Base-by-base conservation (phyloP, 2,329 filamentous ascomycete genomes). In the Colletotrichum echinochloae region DNA sequence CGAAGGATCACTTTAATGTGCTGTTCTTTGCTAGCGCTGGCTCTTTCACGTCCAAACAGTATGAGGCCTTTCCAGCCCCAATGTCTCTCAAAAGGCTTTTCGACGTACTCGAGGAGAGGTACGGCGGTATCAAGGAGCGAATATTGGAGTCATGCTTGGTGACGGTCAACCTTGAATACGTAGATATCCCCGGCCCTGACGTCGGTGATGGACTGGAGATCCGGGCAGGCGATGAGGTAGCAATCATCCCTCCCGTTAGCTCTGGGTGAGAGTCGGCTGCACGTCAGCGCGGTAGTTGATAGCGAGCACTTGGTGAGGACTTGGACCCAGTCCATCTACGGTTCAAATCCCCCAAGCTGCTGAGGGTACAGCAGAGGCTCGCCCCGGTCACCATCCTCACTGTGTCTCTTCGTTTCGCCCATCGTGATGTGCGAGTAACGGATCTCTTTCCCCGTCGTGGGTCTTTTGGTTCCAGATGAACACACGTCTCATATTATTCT, bases 161-260 rank as follows among this genome's bases (percentile, higher is more conserved):
- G 73, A 95, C 93, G 30, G 83, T 97, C 77, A 96, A 97, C 74
- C 82, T 95, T 64, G 88, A 93, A 69, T 97, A 97, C 81, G 90
- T 95, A 77, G 92, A 96, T 77, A 75, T 94, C 14, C 84, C 87
- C 14, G 83, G 85, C 6, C 72, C 65, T 7, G 77, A 77, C 8
- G 82, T 81, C 23, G 76, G 76, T 20, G 77, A 78, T 11, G 82
- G 82, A 20, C 74, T 84, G 33, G 78, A 88, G 66, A 92, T 97
- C 67, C 81, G 89, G 61, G 89, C 89, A 72, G 92, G 91, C 35
- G 94, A 97, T 77, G 94, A 97, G 82, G 93, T 97, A 65, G 94
- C 92, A 51, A 92, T 97, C 44, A 95, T 97, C 67, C 94, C 94
- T 41, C 94, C 94, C 12, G 94, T 97, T 74, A 97, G 94, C 84